Evolutionary conservation across 192 early-diverging fungal genomes (phyloP), one percentile per base, ranked within the genome.

Genomic region (Coemansia sp.): DNA sequence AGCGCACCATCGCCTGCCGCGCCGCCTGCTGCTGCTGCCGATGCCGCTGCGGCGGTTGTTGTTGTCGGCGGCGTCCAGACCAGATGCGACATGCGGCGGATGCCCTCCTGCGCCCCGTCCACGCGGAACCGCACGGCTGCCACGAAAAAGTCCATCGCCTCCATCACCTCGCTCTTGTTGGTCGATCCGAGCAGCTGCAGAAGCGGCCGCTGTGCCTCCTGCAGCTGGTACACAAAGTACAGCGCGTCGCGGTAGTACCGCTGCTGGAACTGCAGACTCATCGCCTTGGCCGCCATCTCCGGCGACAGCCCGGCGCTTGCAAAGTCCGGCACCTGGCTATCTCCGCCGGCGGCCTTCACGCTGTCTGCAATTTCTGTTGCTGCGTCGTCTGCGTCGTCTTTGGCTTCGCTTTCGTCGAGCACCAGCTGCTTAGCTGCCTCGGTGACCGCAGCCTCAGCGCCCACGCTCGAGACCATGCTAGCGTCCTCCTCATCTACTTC

Each of bases 71-170:
- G 87, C 64, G 85, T 89, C 91, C 91, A 99, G 19, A 99, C 91
- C 52, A 98, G 91, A 74, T 98, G 97, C 11, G 96, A 86, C 97
- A 99, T 99, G 68, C 87, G 90, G 47, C 89, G 86, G 58, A 98
- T 89, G 41, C 97, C 98, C 26, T 89, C 91, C 85, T 73, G 79
- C 32, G 96, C 91, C 6, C 81, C 85, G 52, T 94, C 94, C 71
- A 99, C 87, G 65, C 92, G 90, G 72, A 90, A 98, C 42, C 89
- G 87, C 74, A 93, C 86, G 4, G 93, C 91, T 0, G 86, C 81
- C 1, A 94, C 93, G 70, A 98, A 94, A 72, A 98, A 98, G 53
- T 93, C 91, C 92, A 99, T 99, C 1, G 91, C 89, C 68, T 98
- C 97, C 65, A 97, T 85, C 2, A 98, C 96, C 74, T 99, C 98